phyloP scores from a whole-genome alignment of 257 asterid species.

The Ilex asprella region DNA sequence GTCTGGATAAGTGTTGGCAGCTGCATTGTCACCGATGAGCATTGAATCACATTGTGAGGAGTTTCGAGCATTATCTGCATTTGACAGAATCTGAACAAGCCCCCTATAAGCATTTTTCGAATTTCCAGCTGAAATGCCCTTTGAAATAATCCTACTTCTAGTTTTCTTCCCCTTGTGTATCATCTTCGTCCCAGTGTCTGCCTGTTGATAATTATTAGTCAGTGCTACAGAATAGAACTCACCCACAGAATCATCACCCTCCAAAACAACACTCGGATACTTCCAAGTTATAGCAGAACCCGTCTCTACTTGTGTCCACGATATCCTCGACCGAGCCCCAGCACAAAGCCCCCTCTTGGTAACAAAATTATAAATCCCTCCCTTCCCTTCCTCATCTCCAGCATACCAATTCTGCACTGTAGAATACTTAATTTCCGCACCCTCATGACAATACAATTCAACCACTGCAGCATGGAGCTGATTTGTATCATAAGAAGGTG shows the following conservation, averaged over 20 bases:
- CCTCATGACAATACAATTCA: conserved; percentile 73
- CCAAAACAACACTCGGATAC: conserved; percentile 87
- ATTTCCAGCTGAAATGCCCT: too few relatives aligned
- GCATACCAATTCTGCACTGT: conserved; percentile 99
- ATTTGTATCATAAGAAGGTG: conserved; percentile 86
- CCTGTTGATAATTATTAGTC: conserved; percentile 92
- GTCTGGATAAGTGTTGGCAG: conserved; percentile 91
- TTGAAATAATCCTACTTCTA: too few relatives aligned
- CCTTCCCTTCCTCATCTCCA: conserved; percentile 80
- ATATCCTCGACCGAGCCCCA: conserved; percentile 69
- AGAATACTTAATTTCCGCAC: conserved; percentile 86
- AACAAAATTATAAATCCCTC: conserved; percentile 87
- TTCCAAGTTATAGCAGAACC: conserved; percentile 99
- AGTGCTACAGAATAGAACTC: conserved; percentile 94
- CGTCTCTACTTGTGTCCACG: conserved; percentile 99
- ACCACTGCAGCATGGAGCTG: conserved; percentile 96
- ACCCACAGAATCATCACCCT: conserved; percentile 92
- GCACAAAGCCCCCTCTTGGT: conserved; percentile 92
- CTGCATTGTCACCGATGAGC: conserved; percentile 53
- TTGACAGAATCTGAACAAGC: too few relatives aligned
- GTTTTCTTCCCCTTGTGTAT: conserved; percentile 90
- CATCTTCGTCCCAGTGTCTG: conserved; percentile 98
- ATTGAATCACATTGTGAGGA: too few relatives aligned
- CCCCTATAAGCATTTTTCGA: too few relatives aligned
- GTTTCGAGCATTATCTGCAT: too few relatives aligned